A percentile compares a stretch with the other conserved stretches of the same genome.
These are phyloP conservation scores for Mycena maculata DNA, from an alignment of 768 basidiomycete genomes.

Conservation along the genomic window DNA sequence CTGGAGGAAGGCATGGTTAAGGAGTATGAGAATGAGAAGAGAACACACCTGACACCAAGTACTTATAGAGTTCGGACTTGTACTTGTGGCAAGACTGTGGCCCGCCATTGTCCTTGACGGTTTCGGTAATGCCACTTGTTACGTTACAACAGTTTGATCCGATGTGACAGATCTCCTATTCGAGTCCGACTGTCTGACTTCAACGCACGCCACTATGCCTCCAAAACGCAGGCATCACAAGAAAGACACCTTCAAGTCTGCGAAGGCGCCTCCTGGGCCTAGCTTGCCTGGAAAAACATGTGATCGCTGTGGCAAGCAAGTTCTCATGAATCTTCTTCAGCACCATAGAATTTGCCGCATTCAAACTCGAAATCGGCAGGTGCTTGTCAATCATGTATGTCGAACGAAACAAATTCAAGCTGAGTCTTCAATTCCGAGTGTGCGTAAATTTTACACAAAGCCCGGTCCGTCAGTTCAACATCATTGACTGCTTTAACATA, in stretches of 20 bases:
- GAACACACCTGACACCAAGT: too few species aligned
- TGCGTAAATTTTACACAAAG: neutral
- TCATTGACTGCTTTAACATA: neutral
- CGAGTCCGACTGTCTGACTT: neutral
- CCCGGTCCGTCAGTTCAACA: too few species aligned
- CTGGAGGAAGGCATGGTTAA: neutral
- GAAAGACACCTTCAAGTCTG: neutral
- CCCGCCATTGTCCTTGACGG: neutral
- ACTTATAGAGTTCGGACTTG: neutral
- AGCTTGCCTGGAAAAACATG: constrained; percentile 1
- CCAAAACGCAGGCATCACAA: neutral
- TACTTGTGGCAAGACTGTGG: neutral
- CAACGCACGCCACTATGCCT: neutral
- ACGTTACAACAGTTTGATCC: neutral
- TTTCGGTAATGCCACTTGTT: neutral
- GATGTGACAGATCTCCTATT: neutral
- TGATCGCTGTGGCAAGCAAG: neutral
- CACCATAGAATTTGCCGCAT: constrained; percentile 1
- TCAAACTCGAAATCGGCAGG: neutral
- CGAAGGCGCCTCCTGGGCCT: neutral
- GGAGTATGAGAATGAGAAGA: neutral
- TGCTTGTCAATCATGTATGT: neutral
- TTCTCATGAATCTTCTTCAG: neutral
- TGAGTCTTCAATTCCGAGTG: neutral
- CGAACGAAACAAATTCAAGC: neutral